Evolutionary conservation across 2,329 filamentous ascomycete species (phyloP).

Genomic region (Fusarium kyushuense): DNA sequence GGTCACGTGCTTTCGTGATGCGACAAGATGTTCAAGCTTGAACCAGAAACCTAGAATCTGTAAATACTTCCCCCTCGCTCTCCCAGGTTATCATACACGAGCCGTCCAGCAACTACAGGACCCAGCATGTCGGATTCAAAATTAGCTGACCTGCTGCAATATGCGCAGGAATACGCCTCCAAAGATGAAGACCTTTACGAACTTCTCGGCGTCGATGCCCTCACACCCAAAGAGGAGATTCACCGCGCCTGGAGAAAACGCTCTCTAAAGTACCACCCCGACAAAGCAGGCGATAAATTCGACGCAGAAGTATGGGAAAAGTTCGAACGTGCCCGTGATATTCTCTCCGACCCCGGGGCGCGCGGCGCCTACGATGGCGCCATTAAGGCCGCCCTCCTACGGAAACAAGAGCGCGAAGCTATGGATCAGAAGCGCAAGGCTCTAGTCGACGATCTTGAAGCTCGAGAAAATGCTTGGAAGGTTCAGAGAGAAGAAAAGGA

Average conservation of each 20-base stretch:
- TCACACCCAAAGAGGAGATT: constrained; percentile 77
- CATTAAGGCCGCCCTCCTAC: constrained; percentile 76
- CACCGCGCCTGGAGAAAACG: constrained; percentile 86
- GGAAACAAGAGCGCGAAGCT: constrained; percentile 76
- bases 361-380: constrained; percentile 83
- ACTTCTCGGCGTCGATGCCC: constrained; percentile 75
- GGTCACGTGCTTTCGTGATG: constrained; percentile 40
- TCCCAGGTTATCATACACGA: background rate
- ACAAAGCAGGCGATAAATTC: constrained; percentile 82
- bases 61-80: background rate
- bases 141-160: constrained; percentile 63
- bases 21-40: constrained; percentile 15
- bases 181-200: constrained; percentile 81
- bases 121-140: constrained; percentile 51
- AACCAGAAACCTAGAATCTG: background rate
- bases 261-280: constrained; percentile 91
- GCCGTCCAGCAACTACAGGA: background rate
- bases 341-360: constrained; percentile 77
- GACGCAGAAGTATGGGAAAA: constrained; percentile 87
- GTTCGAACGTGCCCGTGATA: constrained; percentile 86
- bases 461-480: constrained; percentile 76
- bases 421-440: constrained; percentile 79
- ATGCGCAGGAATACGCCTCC: constrained; percentile 69
- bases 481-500: constrained; percentile 65
- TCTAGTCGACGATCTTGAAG: constrained; percentile 89